phyloP scores from a whole-genome alignment of 2,329 filamentous ascomycete species.

The Leptographium wingfieldii region DNA sequence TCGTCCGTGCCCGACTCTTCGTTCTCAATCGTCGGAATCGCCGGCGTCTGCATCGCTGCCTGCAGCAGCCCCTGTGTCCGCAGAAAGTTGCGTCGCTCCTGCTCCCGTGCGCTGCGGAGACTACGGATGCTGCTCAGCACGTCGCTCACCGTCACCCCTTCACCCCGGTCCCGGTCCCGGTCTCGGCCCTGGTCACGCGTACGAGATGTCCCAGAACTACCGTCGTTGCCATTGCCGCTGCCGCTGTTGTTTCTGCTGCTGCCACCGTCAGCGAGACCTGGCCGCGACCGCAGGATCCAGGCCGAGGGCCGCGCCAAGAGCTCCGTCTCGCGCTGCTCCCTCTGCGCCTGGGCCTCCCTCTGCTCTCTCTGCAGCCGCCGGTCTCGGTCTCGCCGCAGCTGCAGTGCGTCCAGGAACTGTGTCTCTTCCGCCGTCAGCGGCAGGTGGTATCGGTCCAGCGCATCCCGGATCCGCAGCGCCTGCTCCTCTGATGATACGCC shows the following conservation, averaged over 20 bases:
- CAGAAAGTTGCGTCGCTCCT: slow-evolving; percentile 6
- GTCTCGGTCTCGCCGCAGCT: slow-evolving; percentile 36
- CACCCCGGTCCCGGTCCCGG: slow-evolving; percentile 15
- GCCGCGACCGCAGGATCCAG: slow-evolving; percentile 3
- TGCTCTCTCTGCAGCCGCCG: neutral
- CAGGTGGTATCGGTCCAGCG: slow-evolving; percentile 32
- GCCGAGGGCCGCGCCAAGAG: slow-evolving; percentile 1
- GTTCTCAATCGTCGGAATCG: slow-evolving; percentile 1
- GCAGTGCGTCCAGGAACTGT: slow-evolving; percentile 42
- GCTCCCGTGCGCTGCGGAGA: slow-evolving; percentile 19
- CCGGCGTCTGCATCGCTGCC: neutral
- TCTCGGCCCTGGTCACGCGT: neutral
- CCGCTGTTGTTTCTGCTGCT: neutral
- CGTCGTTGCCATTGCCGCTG: neutral
- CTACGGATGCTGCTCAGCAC: slow-evolving; percentile 24
- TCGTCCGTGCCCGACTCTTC: slow-evolving; percentile 1
- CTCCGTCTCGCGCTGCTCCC: neutral
- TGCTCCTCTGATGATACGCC: slow-evolving; percentile 15
- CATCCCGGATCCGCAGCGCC: slow-evolving; percentile 20
- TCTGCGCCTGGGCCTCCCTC: neutral
- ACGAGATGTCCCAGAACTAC: neutral
- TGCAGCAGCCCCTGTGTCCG: neutral
- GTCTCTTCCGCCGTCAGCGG: slow-evolving; percentile 43
- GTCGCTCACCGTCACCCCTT: slow-evolving; percentile 25
- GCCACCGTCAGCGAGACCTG: neutral